Conservation (phyloP, 352 stramenopile genomes). For the Phytophthora tentaculata region DNA sequence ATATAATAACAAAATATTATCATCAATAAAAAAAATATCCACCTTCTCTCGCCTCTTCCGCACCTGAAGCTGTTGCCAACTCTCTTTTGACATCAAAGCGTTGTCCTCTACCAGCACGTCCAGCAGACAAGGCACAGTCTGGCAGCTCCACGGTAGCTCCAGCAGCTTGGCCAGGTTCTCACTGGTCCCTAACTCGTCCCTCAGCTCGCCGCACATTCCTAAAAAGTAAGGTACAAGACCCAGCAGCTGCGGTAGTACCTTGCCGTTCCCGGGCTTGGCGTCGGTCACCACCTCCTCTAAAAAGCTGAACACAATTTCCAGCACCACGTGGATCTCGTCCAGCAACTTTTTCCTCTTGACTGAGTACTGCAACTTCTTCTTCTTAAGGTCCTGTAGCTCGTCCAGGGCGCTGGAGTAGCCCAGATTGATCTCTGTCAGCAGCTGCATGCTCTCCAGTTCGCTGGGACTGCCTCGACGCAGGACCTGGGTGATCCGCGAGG, state of each 20-base stretch:
- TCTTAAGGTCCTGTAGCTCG: constrained; percentile 25
- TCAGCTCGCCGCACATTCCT: constrained; percentile 47
- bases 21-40: background rate
- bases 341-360: constrained; percentile 34
- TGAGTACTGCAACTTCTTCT: constrained; percentile 4
- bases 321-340: constrained; percentile 56
- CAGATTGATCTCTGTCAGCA: constrained; percentile 77
- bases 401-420: constrained; percentile 64
- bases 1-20: background rate
- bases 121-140: constrained; percentile 62
- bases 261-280: constrained; percentile 22
- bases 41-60: background rate
- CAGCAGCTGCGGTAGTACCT: constrained; percentile 66
- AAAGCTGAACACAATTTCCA: constrained; percentile 65
- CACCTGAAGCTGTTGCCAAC: constrained; percentile 69
- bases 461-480: constrained; percentile 60
- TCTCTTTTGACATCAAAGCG: constrained; percentile 44
- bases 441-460: constrained; percentile 78
- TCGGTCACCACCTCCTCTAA: constrained; percentile 53
- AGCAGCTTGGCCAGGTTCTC: constrained; percentile 70
- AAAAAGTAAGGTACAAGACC: constrained; percentile 65
- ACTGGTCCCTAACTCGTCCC: constrained; percentile 9
- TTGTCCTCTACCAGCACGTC: constrained; percentile 62
- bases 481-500: constrained; percentile 63
- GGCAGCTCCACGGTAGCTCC: constrained; percentile 66